Conservation (phyloP, 2,329 filamentous ascomycete genomes). For the Exophiala sp. region DNA sequence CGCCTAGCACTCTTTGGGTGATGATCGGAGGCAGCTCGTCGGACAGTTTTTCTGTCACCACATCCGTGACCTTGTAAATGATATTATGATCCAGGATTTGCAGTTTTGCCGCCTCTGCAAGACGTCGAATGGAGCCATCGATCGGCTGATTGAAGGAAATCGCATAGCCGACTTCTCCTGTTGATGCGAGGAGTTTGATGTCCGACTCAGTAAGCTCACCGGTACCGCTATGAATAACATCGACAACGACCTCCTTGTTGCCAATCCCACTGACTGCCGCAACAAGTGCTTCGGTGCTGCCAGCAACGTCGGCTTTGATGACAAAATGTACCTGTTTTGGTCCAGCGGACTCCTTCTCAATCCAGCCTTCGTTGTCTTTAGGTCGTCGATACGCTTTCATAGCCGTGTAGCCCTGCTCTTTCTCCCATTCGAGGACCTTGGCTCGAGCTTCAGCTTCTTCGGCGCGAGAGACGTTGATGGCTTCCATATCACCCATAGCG, state of each 20-base stretch:
- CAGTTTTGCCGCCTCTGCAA: conserved; percentile 70
- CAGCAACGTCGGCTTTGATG: conserved; percentile 88
- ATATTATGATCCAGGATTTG: conserved; percentile 76
- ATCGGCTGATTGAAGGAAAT: conserved; percentile 81
- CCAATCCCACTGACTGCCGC: conserved; percentile 74
- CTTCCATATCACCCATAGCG: conserved; percentile 66
- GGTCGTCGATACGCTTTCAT: conserved; percentile 22
- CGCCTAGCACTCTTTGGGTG: conserved; percentile 70
- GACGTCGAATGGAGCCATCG: conserved; percentile 62
- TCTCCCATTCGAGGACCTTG: conserved; percentile 41
- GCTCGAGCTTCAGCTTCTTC: conserved; percentile 55
- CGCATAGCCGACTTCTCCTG: conserved; percentile 69
- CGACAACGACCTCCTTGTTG: conserved; percentile 76
- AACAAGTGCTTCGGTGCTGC: conserved; percentile 86
- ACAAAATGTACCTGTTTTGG: conserved; percentile 67
- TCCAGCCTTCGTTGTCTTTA: conserved; percentile 31
- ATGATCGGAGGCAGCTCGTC: conserved; percentile 66
- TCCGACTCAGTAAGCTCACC: conserved; percentile 82
- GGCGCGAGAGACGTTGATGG: conserved; percentile 67
- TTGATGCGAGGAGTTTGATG: conserved; percentile 69
- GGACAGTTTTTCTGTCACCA: conserved; percentile 58
- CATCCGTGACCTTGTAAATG: conserved; percentile 51
- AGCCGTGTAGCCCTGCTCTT: conserved; percentile 30
- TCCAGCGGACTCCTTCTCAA: conserved; percentile 35
- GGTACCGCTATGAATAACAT: conserved; percentile 71